Conservation (phyloP, 2,329 filamentous ascomycete genomes). For the Anthostomella pinea region DNA sequence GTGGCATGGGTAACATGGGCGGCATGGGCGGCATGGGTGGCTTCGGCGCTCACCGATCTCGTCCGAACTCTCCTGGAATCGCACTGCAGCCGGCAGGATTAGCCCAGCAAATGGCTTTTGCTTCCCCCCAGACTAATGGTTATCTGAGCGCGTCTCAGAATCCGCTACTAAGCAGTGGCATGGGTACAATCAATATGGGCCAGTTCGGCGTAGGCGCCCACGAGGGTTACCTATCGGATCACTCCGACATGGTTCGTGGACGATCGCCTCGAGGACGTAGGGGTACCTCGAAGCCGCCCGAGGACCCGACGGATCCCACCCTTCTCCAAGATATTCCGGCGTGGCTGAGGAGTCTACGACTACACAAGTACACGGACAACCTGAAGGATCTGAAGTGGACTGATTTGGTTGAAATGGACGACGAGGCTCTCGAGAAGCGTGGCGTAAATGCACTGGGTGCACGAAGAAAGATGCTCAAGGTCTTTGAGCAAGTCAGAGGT, state of each 20-base stretch:
- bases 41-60: conserved; percentile 71
- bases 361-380: conserved; percentile 99
- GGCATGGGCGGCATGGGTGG: conserved; percentile 52
- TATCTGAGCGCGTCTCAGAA: conserved; percentile 82
- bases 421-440: conserved; percentile 86
- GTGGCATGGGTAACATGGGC: no score
- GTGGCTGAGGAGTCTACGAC: conserved; percentile 88
- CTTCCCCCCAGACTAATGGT: conserved; percentile 90
- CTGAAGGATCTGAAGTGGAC: conserved; percentile 97
- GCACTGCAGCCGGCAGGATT: conserved; percentile 68
- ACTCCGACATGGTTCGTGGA: conserved; percentile 86
- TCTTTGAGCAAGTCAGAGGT: conserved; percentile 94
- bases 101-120: conserved; percentile 64
- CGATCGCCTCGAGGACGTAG: conserved; percentile 88
- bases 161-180: conserved; percentile 66
- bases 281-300: conserved; percentile 94
- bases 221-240: conserved; percentile 90
- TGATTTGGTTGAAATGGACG: conserved; percentile 86
- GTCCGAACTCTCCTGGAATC: conserved; percentile 85
- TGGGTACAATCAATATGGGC: conserved; percentile 68
- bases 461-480: conserved; percentile 96
- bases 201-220: conserved; percentile 68
- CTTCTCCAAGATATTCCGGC: conserved; percentile 92
- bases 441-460: conserved; percentile 95
- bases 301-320: conserved; percentile 89